Conservation (phyloP, 139 green algal genomes). For the Pseudopediastrum boryanum region DNA sequence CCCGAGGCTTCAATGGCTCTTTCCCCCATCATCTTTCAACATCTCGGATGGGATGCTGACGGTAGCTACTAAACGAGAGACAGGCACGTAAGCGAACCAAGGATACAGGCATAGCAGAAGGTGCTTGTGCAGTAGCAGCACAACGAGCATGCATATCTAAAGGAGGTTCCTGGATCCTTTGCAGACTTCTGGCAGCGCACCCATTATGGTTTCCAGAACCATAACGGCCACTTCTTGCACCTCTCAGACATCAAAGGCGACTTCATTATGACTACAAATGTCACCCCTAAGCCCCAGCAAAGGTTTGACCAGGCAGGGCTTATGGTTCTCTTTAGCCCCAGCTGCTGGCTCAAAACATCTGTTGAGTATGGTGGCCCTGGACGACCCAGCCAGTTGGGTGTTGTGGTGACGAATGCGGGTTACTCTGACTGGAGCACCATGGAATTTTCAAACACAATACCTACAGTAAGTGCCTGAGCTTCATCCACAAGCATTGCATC, state of each 20-base stretch:
- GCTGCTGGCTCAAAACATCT: conserved; percentile 30
- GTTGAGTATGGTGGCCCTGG: conserved; percentile 20
- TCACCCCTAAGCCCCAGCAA: conserved; percentile 17
- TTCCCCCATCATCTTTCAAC: too few relatives aligned
- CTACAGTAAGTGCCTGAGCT: too few relatives aligned
- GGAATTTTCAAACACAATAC: conserved; percentile 8
- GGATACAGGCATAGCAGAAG: too few relatives aligned
- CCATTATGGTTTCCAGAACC: conserved; percentile 27
- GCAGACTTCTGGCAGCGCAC: conserved; percentile 30
- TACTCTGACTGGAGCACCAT: conserved; percentile 34
- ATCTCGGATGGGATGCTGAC: too few relatives aligned
- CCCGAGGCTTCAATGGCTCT: too few relatives aligned
- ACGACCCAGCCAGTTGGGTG: conserved; percentile 14
- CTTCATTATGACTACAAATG: conserved; percentile 14
- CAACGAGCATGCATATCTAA: too few relatives aligned
- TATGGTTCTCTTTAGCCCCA: conserved; percentile 17
- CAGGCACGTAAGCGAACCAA: too few relatives aligned
- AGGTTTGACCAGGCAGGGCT: conserved; percentile 35
- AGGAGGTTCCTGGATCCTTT: too few relatives aligned
- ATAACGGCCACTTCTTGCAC: conserved; percentile 33
- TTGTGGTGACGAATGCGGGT: conserved; percentile 32
- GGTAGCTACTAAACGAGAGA: too few relatives aligned
- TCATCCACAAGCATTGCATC: too few relatives aligned
- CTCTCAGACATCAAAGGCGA: not conserved
- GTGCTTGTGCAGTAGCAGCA: too few relatives aligned